Evolutionary conservation across 768 basidiomycete genomes (phyloP).

Genomic region (Calocera viscosa): DNA sequence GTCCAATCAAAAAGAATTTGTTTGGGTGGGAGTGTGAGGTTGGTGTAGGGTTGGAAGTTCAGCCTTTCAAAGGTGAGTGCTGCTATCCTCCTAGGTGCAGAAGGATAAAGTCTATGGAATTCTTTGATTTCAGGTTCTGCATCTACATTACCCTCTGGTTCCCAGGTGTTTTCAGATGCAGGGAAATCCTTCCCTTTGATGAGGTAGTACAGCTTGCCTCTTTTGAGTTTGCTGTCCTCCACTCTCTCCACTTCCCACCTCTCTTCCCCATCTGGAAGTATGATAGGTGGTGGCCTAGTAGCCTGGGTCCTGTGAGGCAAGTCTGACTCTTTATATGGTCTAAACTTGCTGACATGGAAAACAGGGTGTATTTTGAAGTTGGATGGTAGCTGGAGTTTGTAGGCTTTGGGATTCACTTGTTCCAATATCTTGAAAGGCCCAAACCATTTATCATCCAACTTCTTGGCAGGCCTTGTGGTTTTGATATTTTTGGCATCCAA

Average conservation of each 20-base stretch:
- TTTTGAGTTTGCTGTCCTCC: constrained; percentile 14
- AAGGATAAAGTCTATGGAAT: constrained; percentile 5
- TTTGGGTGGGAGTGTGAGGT: no score
- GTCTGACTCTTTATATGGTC: no score
- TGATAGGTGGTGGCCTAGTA: constrained; percentile 13
- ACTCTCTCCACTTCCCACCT: constrained; percentile 19
- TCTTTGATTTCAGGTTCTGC: not conserved
- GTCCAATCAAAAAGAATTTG: no score
- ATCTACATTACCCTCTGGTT: not conserved
- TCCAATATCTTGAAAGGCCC: constrained; percentile 16
- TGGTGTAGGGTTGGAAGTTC: no score
- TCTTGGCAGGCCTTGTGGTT: constrained; percentile 11
- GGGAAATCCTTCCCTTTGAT: constrained; percentile 13
- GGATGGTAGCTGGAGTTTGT: constrained; percentile 13
- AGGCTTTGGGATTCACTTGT: constrained; percentile 13
- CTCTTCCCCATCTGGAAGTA: constrained; percentile 6
- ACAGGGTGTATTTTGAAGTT: not conserved
- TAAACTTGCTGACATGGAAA: no score
- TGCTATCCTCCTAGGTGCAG: no score
- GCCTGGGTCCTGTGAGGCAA: no score
- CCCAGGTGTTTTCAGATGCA: constrained; percentile 12
- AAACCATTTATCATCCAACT: constrained; percentile 11
- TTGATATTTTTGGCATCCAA: constrained; percentile 11
- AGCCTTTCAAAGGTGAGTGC: no score
- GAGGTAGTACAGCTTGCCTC: constrained; percentile 10